Conservation (phyloP, 2,329 filamentous ascomycete genomes). For the Metarhizium album region DNA sequence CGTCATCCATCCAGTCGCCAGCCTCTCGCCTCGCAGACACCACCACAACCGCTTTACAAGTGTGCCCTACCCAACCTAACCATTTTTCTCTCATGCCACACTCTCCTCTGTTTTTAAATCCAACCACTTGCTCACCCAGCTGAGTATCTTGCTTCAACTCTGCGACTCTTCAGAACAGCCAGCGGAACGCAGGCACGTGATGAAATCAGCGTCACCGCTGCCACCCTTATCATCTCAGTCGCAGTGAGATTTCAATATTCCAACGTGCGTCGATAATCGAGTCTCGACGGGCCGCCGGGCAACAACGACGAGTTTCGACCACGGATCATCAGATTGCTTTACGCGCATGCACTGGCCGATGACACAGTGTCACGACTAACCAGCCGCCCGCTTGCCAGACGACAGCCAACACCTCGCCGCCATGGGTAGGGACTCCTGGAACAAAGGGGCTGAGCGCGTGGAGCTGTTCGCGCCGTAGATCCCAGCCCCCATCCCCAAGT, state of each 20-base stretch:
- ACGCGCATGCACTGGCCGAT: background rate
- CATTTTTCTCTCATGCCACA: background rate
- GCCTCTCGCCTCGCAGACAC: background rate
- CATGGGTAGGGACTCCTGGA: slow-evolving; percentile 1
- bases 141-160: background rate
- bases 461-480: slow-evolving; percentile 5
- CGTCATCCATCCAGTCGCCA: background rate
- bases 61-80: background rate
- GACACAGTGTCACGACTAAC: background rate
- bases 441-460: slow-evolving; percentile 12
- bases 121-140: background rate
- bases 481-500: slow-evolving; percentile 7
- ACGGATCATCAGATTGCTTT: background rate
- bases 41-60: background rate
- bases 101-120: background rate
- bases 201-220: background rate
- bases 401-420: background rate
- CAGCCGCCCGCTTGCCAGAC: background rate
- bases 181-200: background rate
- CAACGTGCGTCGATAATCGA: background rate
- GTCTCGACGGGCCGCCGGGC: background rate
- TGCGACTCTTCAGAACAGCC: background rate
- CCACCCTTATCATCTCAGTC: background rate
- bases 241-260: background rate
- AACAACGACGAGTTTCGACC: background rate